Evolutionary conservation across 2,329 filamentous ascomycete species (phyloP).

Genomic region (Verticillium nubilum): DNA sequence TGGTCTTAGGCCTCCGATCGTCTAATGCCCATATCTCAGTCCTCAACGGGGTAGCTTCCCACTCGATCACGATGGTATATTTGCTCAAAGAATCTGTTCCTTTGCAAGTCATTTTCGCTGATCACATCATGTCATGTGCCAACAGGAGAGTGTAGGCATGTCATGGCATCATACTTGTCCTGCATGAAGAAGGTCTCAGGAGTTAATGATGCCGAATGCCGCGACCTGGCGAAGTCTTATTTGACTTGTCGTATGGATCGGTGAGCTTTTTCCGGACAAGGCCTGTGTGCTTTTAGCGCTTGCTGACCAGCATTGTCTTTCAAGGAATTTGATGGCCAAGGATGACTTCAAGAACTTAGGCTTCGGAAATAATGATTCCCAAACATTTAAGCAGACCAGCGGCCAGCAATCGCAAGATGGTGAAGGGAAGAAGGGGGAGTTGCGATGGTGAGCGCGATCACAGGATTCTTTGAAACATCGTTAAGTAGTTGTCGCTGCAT

Average conservation of each 20-base stretch:
- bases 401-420: constrained; percentile 13
- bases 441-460: constrained; percentile 1
- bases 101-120: background rate
- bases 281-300: background rate
- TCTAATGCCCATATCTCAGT: constrained; percentile 33
- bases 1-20: background rate
- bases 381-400: constrained; percentile 11
- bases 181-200: constrained; percentile 84
- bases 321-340: constrained; percentile 87
- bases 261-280: constrained; percentile 43
- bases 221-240: constrained; percentile 81
- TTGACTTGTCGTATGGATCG: constrained; percentile 90
- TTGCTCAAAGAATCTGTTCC: background rate
- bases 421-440: constrained; percentile 17
- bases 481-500: no score
- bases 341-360: constrained; percentile 95
- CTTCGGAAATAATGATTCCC: constrained; percentile 41
- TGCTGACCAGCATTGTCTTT: background rate
- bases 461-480: background rate
- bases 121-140: background rate
- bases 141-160: constrained; percentile 82
- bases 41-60: constrained; percentile 92
- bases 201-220: constrained; percentile 80
- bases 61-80: constrained; percentile 77
- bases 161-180: constrained; percentile 78